phyloP scores from a whole-genome alignment of 2,329 filamentous ascomycete genomes.

The Tolypocladium paradoxum region DNA sequence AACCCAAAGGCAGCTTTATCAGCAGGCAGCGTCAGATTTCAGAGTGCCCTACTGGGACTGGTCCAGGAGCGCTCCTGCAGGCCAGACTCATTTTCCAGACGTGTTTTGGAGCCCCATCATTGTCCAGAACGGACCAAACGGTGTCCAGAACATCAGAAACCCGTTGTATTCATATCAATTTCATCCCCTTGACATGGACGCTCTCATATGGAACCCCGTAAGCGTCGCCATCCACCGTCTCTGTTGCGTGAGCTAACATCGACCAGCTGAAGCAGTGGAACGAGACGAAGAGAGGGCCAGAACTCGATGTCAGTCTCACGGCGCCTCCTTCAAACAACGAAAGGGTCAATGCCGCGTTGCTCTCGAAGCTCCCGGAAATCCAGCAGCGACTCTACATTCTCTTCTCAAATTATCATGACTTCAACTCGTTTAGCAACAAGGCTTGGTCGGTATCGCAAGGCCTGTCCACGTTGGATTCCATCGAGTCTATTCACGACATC shows the following conservation, averaged over 20 bases:
- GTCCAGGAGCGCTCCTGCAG: conserved; percentile 36
- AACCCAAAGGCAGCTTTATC: conserved; percentile 36
- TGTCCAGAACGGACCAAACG: conserved; percentile 44
- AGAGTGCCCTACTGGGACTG: conserved; percentile 52
- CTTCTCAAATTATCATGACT: conserved; percentile 57
- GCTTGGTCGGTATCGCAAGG: conserved; percentile 42
- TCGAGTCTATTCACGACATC: conserved; percentile 54
- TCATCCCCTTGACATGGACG: conserved; percentile 44
- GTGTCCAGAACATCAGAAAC: conserved; percentile 45
- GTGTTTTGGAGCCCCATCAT: conserved; percentile 38
- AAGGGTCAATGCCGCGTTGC: conserved; percentile 35
- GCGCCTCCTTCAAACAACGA: conserved; percentile 45
- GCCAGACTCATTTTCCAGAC: conserved; percentile 34
- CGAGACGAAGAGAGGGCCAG: conserved; percentile 48
- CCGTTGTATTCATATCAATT: conserved; percentile 52
- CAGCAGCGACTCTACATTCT: conserved; percentile 57
- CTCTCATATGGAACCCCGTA: conserved; percentile 51
- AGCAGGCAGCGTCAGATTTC: conserved; percentile 37
- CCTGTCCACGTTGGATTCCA: conserved; percentile 46
- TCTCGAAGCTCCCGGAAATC: conserved; percentile 38
- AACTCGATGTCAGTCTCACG: conserved; percentile 15
- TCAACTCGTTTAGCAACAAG: conserved; percentile 59
- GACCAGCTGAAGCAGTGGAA: conserved; percentile 46
- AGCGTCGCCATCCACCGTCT: conserved; percentile 15
- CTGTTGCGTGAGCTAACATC: conserved; percentile 2